Evolutionary conservation across 345 rosid genomes (phyloP), one percentile per base, ranked within the genome.

Genomic region (Streptanthus diversifolius): DNA sequence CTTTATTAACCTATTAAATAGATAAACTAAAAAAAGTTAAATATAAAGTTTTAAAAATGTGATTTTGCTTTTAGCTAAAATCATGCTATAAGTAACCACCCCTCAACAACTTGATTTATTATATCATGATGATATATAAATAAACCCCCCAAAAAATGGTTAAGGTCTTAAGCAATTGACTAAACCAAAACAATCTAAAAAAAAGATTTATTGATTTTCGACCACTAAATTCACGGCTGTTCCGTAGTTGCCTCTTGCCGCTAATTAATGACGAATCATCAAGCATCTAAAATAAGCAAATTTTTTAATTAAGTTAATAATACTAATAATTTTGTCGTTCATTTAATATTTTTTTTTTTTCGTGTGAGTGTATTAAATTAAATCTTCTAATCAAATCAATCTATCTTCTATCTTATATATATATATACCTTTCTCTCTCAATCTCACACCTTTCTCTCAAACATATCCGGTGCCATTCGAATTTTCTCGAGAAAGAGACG

Each of bases 401-500:
- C 35, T 43, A 8, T n/a, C 18, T 48, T 43, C 19, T 54, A 14
- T 19, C 11, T n/a, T 55, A n/a, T 67, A 53, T 37, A 74, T 59
- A 55, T 25, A 66, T 8, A 63, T 11, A 39, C 48, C 5, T 40
- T 24, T 45, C 3, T 69, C 79, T 60, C 32, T 33, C 3, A 5
- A 29, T 61, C 75, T 53, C 47, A 48, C 18, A n/a, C n/a, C n/a
- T 21, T 5, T 74, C 41, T 39, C 45, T 7, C 3, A 57, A 40
- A 37, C 61, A 36, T 37, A 68, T 24, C 41, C 15, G 21, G 59
- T 63, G 66, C 15, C 66, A 70, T 70, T 76, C 71, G 75, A 70
- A 54, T 54, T 63, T 76, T 76, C 80, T 56, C 71, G 75, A 76
- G 80, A 76, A 76, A 76, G 39, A 29, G 75, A 55, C 66, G 61